Evolutionary conservation across 352 stramenopile genomes (phyloP).

Genomic region (Synura sp.): DNA sequence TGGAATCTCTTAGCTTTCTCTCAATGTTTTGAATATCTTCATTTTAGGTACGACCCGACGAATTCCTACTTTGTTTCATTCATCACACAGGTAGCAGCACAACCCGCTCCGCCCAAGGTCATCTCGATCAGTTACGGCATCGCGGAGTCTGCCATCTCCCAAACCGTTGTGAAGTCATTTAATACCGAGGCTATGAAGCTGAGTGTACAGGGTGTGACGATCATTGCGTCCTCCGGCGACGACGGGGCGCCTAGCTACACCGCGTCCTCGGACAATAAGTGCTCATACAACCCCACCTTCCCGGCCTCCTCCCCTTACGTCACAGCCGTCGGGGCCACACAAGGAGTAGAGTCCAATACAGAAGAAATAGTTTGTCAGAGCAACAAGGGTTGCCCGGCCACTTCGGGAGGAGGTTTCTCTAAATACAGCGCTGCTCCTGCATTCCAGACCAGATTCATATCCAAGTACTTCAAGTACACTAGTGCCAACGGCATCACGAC

Average conservation of each 20-base stretch:
- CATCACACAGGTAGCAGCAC: not conserved
- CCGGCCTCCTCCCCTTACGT: constrained; percentile 45
- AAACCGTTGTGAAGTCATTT: constrained; percentile 7
- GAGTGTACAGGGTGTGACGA: constrained; percentile 39
- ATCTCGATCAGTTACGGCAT: constrained; percentile 8
- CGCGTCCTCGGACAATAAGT: constrained; percentile 3
- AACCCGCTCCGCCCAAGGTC: not conserved
- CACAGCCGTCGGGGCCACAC: constrained; percentile 39
- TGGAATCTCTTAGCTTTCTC: too few relatives aligned
- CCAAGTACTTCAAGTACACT: not conserved
- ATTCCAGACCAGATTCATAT: constrained; percentile 21
- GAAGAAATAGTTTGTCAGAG: constrained; percentile 21
- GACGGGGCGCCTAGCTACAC: constrained; percentile 25
- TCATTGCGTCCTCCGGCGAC: constrained; percentile 42
- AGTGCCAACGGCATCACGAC: not conserved
- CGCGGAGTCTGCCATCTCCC: not conserved
- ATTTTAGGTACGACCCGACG: too few relatives aligned
- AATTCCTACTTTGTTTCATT: not conserved
- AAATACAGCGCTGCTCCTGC: constrained; percentile 23
- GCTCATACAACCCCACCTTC: not conserved
- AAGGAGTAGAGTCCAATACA: not conserved
- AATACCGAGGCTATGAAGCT: constrained; percentile 43
- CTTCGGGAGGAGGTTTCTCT: constrained; percentile 44
- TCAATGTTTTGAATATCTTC: too few relatives aligned
- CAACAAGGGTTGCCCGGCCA: constrained; percentile 13